Evolutionary conservation across 345 rosid genomes (phyloP).

Genomic region (Ceriops decandra): DNA sequence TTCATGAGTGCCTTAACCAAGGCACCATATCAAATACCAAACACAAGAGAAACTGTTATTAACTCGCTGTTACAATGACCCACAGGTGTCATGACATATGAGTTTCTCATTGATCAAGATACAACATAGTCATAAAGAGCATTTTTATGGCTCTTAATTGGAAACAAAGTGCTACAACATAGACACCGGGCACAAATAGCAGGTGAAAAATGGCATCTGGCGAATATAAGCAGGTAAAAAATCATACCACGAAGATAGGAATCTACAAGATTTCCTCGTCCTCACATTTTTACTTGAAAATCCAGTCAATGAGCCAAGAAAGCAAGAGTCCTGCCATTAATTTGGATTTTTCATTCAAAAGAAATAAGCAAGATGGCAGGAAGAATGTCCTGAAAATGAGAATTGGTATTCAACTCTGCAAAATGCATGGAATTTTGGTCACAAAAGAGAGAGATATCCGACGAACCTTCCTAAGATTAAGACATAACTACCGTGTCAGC

Average conservation of each 20-base stretch:
- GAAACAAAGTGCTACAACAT: not conserved
- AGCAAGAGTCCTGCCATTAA: slow-evolving; percentile 4
- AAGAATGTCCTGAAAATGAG: not conserved
- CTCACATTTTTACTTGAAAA: not conserved
- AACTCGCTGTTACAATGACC: not conserved
- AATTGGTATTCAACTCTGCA: not conserved
- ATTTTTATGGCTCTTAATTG: not conserved
- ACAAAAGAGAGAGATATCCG: not conserved
- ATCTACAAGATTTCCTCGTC: not conserved
- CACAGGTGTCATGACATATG: not conserved
- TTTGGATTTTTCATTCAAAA: slow-evolving; percentile 2
- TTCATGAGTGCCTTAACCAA: too few species aligned
- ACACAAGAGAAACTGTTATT: not conserved
- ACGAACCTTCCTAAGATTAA: too few species aligned
- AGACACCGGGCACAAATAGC: not conserved
- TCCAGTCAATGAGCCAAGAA: slow-evolving; percentile 2
- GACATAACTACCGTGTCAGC: too few species aligned
- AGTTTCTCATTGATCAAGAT: not conserved
- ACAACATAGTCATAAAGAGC: not conserved
- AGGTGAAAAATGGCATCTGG: not conserved
- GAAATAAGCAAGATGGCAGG: not conserved
- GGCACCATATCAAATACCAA: not conserved
- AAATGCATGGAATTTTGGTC: not conserved
- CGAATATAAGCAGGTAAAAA: not conserved
- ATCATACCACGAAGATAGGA: not conserved